Percentiles rank a stretch among this genome's conserved stretches.
Evolutionary conservation across 116 monocot genomes (phyloP).

Genomic region (Trichopus zeylanicus): DNA sequence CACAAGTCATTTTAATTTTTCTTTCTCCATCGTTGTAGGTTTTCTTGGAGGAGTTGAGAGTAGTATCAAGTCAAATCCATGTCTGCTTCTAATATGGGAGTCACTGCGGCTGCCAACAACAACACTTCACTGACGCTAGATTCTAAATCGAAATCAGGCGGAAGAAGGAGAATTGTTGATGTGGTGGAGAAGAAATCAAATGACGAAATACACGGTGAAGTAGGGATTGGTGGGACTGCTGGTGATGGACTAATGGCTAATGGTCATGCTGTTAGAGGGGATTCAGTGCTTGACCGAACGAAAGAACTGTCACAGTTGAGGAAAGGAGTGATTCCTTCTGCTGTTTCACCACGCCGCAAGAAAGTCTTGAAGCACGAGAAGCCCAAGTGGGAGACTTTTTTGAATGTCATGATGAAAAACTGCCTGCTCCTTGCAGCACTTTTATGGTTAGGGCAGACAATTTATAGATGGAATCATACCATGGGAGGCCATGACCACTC

Average conservation of each 20-base stretch:
- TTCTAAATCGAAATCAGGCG: conserved; percentile 10
- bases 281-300: conserved; percentile 25
- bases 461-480: conserved; percentile 43
- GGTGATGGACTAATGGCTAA: conserved; percentile 6
- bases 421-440: conserved; percentile 47
- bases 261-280: conserved; percentile 32
- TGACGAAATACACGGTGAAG: conserved; percentile 5
- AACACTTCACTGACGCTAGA: conserved; percentile 17
- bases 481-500: not conserved
- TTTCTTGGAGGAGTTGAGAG: not conserved
- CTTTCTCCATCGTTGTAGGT: not conserved
- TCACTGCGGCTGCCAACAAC: not conserved
- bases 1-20: no score
- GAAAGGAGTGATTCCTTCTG: conserved; percentile 26
- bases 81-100: not conserved
- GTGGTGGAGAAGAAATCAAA: conserved; percentile 19
- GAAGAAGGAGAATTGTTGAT: conserved; percentile 24
- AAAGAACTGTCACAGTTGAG: conserved; percentile 19
- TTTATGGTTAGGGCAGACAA: conserved; percentile 38
- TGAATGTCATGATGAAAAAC: conserved; percentile 49
- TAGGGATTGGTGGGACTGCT: conserved; percentile 11
- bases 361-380: conserved; percentile 34
- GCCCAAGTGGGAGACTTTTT: conserved; percentile 41
- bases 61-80: not conserved
- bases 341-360: conserved; percentile 23